Percentiles rank a stretch among this genome's conserved stretches.
Conservation (phyloP, 2,329 filamentous ascomycete genomes). For the Colletotrichum tofieldiae region DNA sequence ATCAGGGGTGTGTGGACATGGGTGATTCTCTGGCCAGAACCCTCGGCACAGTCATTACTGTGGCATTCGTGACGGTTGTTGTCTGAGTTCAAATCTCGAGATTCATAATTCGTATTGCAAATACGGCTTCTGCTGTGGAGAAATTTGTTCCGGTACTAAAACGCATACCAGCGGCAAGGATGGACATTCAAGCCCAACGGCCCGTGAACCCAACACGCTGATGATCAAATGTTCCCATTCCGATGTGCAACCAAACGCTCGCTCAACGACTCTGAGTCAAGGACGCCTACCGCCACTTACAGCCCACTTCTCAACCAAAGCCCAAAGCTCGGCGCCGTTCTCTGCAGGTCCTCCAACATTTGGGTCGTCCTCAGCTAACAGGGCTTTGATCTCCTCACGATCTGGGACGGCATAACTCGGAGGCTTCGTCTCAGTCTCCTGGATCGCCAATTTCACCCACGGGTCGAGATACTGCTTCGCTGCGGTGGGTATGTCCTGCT, state of each 20-base stretch:
- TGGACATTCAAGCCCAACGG: not conserved
- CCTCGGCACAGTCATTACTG: not conserved
- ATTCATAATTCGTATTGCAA: not conserved
- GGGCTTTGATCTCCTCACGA: conserved; percentile 30
- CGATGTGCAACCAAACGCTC: not conserved
- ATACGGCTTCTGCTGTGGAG: not conserved
- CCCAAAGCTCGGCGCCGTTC: conserved; percentile 36
- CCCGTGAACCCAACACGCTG: not conserved
- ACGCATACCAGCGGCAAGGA: no score
- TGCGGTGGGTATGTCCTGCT: conserved; percentile 25
- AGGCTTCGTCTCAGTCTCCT: conserved; percentile 37
- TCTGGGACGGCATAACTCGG: conserved; percentile 36
- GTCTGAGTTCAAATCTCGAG: not conserved
- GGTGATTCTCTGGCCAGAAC: no score
- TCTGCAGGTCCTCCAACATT: conserved; percentile 12
- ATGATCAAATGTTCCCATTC: not conserved
- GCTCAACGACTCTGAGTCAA: not conserved
- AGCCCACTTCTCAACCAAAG: conserved; percentile 39
- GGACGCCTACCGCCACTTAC: not conserved
- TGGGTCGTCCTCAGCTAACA: conserved; percentile 22
- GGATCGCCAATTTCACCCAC: conserved; percentile 33
- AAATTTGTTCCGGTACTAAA: not conserved
- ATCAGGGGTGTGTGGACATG: no score
- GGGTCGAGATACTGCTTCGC: conserved; percentile 34
- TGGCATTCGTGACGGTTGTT: no score